Evolutionary conservation across 495 filamentous ascomycete genomes (phyloP).

Genomic region (Lophiotrema nucula): DNA sequence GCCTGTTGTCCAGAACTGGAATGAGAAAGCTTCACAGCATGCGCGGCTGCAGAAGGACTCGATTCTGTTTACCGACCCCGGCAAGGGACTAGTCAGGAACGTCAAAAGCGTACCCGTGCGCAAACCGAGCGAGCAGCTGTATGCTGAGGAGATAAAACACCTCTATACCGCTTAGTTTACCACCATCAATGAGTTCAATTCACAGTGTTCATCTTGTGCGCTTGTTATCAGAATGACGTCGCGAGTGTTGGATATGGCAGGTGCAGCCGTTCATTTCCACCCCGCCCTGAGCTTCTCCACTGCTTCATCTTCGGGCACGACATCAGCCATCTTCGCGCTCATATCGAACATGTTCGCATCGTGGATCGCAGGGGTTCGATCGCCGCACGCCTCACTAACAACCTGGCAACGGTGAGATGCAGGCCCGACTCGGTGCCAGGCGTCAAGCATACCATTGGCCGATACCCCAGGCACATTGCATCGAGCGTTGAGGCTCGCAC

Average conservation of each 20-base stretch:
- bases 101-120: neutral
- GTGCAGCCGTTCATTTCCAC: too few relatives aligned
- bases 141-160: conserved; percentile 7
- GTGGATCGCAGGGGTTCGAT: conserved; percentile 41
- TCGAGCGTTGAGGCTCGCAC: conserved; percentile 42
- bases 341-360: conserved; percentile 43
- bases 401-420: conserved; percentile 29
- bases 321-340: conserved; percentile 43
- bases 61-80: neutral
- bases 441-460: conserved; percentile 33
- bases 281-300: conserved; percentile 37
- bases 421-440: neutral
- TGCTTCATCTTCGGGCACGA: conserved; percentile 41
- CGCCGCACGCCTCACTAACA: conserved; percentile 41
- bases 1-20: neutral
- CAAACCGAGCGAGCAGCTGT: conserved; percentile 1
- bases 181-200: too few relatives aligned
- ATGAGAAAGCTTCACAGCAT: neutral
- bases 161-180: neutral
- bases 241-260: too few relatives aligned
- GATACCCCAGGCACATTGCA: conserved; percentile 41
- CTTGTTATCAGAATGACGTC: too few relatives aligned
- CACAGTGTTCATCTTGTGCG: too few relatives aligned
- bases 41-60: conserved; percentile 1
- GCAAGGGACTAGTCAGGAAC: conserved; percentile 4